Base-by-base conservation (phyloP, 495 filamentous ascomycete species). In the Podospora australis region DNA sequence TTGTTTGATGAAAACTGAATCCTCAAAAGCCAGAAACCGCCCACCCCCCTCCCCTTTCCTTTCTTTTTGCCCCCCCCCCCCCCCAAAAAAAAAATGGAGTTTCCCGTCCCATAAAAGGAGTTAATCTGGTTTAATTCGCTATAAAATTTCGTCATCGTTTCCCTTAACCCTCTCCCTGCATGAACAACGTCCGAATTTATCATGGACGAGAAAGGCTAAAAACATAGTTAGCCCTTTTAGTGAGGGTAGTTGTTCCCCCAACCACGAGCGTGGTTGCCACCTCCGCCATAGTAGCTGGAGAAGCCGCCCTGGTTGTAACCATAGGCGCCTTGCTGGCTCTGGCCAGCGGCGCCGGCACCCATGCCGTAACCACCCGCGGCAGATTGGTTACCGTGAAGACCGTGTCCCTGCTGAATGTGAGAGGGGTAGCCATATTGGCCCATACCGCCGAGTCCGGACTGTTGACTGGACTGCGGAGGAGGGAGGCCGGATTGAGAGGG, bases 201-300 rank as follows among this genome's bases (percentile, higher is more conserved):
- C n/a, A n/a, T n/a, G n/a, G n/a, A n/a, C n/a, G n/a, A n/a, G n/a
- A n/a, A n/a, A n/a, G n/a, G n/a, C n/a, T n/a, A n/a, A n/a, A n/a
- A n/a, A n/a, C n/a, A n/a, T n/a, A n/a, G 14, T 17, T 36, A 19
- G 24, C 38, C 19, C 25, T 29, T 23, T 39, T 45, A 39, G 54
- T 74, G 73, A 59, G 74, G 68, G 62, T 89, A 88, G 70, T 87
- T 87, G 62, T 78, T 80, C 54, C 81, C 84, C 81, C 84, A 88
- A 44, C 77, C 78, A 32, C 70, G 71, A 35, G 68, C 69, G 28
- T 67, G 64, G 46, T 69, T 74, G 32, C n/a, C 19, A 6, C 32
- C 32, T n/a, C 75, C 76, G 52, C 81, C 81, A 60, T 72, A 75
- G 54, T 57, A 70, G 48, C 67, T 72, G 26, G 60, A 63, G 36